Base-by-base conservation (phyloP, 306 rosid genomes). In the Lotus japonicus region DNA sequence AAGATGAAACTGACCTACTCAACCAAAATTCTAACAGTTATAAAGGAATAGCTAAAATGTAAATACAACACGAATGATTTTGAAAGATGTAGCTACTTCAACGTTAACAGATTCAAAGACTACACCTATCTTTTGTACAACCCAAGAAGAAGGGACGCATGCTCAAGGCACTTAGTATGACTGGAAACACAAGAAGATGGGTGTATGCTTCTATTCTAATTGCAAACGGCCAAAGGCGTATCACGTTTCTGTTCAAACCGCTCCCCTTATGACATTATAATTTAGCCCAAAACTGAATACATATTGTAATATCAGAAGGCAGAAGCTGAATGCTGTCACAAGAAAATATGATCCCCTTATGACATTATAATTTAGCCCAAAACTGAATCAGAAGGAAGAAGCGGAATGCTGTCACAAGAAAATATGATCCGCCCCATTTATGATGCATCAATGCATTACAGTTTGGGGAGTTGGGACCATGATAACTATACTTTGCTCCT, bases 61-160 rank as follows among this genome's bases (percentile, higher is more conserved):
- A 74, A 41, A 80, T 51, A 75, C 74, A 70, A 53, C 50, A 64
- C 28, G 1, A 8, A 31, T 55, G 12, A 48, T n/a, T 12, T 36
- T 39, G 54, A 77, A 50, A 56, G 36, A 38, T 12, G 58, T 38
- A 49, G 60, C 66, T 56, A 59, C 28, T 63, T 19, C 74, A 38
- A 36, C 26, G 63, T 51, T 51, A 42, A 14, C 56, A 33, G 11
- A 39, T 55, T 49, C 55, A 10, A 58, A 16, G n/a, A 21, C 42
- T n/a, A 31, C 11, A 31, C 64, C 68, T 56, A 63, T 18, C 31
- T 45, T 63, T 31, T 31, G 36, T 31, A 31, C 19, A 63, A 44
- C 9, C 41, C 23, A 23, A 26, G 31, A 26, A 0, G 31, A 26
- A 26, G 31, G 31, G 36, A 31, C 7, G 1, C 7, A 31, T 31